Evolutionary conservation across 352 stramenopile genomes (phyloP), one percentile per base, ranked within the genome.

Genomic region (Globisporangium alternatum): DNA sequence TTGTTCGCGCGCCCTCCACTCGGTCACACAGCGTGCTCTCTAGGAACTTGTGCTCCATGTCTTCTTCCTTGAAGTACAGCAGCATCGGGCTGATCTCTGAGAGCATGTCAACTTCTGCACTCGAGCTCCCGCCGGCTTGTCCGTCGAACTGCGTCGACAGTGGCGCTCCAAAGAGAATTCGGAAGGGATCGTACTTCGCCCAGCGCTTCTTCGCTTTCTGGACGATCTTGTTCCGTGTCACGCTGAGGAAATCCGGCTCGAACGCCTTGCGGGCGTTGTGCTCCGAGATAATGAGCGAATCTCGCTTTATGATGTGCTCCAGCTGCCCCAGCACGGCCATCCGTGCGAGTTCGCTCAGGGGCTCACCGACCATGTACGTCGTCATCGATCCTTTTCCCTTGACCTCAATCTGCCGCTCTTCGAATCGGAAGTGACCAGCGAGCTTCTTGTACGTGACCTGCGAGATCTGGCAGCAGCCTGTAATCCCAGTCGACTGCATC

Each of bases 401-500:
- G 7, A 88, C 86, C 54, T 95, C 75, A 59, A 96, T 88, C 52
- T 92, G 76, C 0, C 89, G 75, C 30, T 91, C 80, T 56, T 94
- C 80, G 65, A 93, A 95, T 9, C 55, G 75, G 39, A 95, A 95
- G 55, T 93, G 77, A 0, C 81, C 79, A 1, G 66, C 74, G 1
- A 95, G 75, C 35, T 95, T 93, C 63, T 89, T 88, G 70, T 92
- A 92, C 35, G 84, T 95, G 6, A 90, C 78, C 25, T 92, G 78
- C 0, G 84, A 94, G 45, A 95, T 62, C 61, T 97, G 91, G 54
- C 92, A 96, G 0, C 74, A 72, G 0, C 83, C 88, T 3, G 82
- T 88, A 17, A 93, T 64, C 0, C 89, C 90, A 28, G 91, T 96
- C 5, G 86, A 96, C 62, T 98, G 89, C 92, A 97, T 97, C 2